Percentiles rank a stretch among this genome's conserved stretches.
These are phyloP conservation scores for Solioccasus polychromus DNA, from an alignment of 768 basidiomycete genomes.

Conservation along the genomic window DNA sequence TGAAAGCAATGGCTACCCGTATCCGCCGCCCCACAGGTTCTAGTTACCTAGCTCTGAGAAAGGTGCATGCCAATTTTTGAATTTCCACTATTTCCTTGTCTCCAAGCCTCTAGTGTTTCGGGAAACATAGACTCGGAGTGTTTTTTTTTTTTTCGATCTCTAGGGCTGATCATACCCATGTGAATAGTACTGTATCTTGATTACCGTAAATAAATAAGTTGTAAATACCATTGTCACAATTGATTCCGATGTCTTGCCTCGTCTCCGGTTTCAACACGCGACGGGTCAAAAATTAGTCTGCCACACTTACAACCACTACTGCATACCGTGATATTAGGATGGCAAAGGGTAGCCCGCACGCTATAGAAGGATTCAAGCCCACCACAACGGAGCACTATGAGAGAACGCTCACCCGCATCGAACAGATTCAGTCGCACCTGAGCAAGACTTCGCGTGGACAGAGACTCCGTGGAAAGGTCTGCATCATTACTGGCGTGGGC, in stretches of 20 bases:
- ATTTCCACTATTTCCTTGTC: slow-evolving; percentile 8
- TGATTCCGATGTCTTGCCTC: slow-evolving; percentile 1
- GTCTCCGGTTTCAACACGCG: too few species aligned
- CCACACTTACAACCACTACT: too few species aligned
- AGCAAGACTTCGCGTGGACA: slow-evolving; percentile 46
- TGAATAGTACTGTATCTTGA: slow-evolving; percentile 9
- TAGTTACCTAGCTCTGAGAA: slow-evolving; percentile 1
- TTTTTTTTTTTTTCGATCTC: slow-evolving; percentile 6
- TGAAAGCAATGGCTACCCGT: slow-evolving; percentile 13
- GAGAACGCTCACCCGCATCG: slow-evolving; percentile 61
- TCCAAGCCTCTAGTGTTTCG: slow-evolving; percentile 8
- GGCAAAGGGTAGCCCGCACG: slow-evolving; percentile 12
- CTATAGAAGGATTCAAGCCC: slow-evolving; percentile 9
- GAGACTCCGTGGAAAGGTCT: slow-evolving; percentile 74
- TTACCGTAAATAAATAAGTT: too few species aligned
- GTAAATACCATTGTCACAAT: slow-evolving; percentile 14
- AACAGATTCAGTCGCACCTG: slow-evolving; percentile 69
- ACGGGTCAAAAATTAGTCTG: too few species aligned
- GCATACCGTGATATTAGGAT: too few species aligned
- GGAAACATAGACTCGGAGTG: slow-evolving; percentile 11
- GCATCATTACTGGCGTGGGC: slow-evolving; percentile 84
- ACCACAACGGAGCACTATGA: slow-evolving; percentile 51
- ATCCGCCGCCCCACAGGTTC: slow-evolving; percentile 4
- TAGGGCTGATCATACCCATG: slow-evolving; percentile 2
- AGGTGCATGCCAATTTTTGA: slow-evolving; percentile 1